Percentiles rank a stretch among this genome's conserved stretches.
Evolutionary conservation across 1,284 basidiomycete genomes (phyloP).

Genomic region (Tremellales sp.): DNA sequence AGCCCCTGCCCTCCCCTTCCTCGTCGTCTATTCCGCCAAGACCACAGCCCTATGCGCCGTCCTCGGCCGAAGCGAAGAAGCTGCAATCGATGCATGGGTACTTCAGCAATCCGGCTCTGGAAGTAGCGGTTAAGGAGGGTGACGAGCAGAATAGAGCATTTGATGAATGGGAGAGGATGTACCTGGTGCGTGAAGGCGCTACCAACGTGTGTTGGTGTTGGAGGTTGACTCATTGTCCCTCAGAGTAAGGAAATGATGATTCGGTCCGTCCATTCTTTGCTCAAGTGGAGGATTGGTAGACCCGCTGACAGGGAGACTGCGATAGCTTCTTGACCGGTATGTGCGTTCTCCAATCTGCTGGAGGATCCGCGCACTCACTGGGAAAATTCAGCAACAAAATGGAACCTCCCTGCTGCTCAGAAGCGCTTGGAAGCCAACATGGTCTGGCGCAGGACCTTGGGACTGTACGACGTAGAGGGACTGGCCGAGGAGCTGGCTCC

Average conservation of each 20-base stretch:
- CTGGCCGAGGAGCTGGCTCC: conserved; percentile 1
- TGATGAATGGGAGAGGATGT: conserved; percentile 9
- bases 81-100: neutral
- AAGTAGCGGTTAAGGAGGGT: neutral
- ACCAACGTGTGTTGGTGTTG: neutral
- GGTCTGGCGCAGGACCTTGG: conserved; percentile 4
- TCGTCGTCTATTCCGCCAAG: too few relatives aligned
- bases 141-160: neutral
- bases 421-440: conserved; percentile 7
- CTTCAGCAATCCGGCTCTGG: neutral
- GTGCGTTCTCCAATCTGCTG: neutral
- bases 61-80: neutral
- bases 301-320: neutral
- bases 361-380: neutral
- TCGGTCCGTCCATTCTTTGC: conserved; percentile 1
- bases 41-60: too few relatives aligned
- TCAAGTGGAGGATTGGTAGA: too few relatives aligned
- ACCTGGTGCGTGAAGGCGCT: conserved; percentile 1
- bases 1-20: too few relatives aligned
- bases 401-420: conserved; percentile 1
- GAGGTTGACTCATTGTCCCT: neutral
- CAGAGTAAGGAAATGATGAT: conserved; percentile 4
- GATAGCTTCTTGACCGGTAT: conserved; percentile 1
- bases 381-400: neutral
- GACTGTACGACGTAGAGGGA: conserved; percentile 3